Conservation (phyloP, 139 green algal species). For the Chlorella sp. region DNA sequence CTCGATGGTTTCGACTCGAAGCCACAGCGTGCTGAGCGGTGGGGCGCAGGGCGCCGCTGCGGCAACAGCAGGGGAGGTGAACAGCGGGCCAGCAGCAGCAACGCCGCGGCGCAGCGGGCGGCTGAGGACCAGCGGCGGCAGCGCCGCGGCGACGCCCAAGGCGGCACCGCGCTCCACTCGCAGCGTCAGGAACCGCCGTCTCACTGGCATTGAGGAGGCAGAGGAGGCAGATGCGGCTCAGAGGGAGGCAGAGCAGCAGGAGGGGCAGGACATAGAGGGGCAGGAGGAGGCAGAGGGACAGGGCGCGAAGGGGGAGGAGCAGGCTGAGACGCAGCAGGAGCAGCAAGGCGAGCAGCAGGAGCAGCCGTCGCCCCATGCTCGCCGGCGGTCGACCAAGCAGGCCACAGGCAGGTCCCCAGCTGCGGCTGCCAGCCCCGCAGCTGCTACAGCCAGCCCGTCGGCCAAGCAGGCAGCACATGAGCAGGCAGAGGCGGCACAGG, state of each 20-base stretch:
- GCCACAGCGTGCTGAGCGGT: constrained; percentile 4
- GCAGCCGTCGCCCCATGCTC: background rate
- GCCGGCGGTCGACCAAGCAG: background rate
- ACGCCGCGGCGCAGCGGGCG: background rate
- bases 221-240: background rate
- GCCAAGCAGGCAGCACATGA: background rate
- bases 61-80: constrained; percentile 9
- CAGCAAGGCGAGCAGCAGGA: background rate
- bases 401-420: background rate
- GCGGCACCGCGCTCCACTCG: background rate
- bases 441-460: background rate
- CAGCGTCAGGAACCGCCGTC: background rate
- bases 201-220: background rate
- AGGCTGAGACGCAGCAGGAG: background rate
- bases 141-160: background rate
- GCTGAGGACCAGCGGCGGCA: background rate
- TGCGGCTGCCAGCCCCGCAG: background rate
- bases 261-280: background rate
- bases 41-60: background rate
- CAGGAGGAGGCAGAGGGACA: background rate
- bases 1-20: constrained; percentile 39
- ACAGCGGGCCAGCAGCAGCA: background rate
- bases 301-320: background rate
- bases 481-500: background rate
- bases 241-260: background rate